A percentile compares a stretch with the other conserved stretches of the same genome.
These are phyloP conservation scores for Mucor mucedo DNA, from an alignment of 371 early-diverging fungal genomes.

Conservation along the genomic window DNA sequence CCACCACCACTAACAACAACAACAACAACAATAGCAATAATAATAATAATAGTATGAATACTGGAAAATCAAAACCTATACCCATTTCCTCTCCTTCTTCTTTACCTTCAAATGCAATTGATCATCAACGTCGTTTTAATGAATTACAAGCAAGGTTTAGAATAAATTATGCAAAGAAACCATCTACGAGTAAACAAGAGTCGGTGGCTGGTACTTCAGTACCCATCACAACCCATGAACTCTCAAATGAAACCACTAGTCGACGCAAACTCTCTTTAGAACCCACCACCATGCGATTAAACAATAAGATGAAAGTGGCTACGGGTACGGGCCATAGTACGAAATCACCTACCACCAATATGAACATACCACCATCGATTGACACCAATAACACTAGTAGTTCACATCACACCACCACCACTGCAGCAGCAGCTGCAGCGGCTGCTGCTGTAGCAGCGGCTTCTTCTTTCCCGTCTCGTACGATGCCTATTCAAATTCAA, in stretches of 20 bases:
- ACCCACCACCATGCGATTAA: constrained; percentile 11
- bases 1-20: background rate
- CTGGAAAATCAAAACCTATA: constrained; percentile 17
- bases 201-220: constrained; percentile 14
- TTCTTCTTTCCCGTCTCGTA: constrained; percentile 33
- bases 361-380: constrained; percentile 4
- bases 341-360: constrained; percentile 4
- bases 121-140: constrained; percentile 37
- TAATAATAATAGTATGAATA: constrained; percentile 3
- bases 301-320: constrained; percentile 15
- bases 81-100: constrained; percentile 21
- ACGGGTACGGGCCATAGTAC: too few relatives aligned
- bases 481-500: constrained; percentile 52
- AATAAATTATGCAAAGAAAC: constrained; percentile 30
- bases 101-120: constrained; percentile 15
- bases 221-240: constrained; percentile 12
- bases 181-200: constrained; percentile 12
- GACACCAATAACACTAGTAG: too few relatives aligned
- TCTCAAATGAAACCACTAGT: constrained; percentile 11
- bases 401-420: too few relatives aligned
- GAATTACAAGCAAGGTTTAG: constrained; percentile 34
- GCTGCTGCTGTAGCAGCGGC: background rate
- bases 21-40: background rate
- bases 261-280: constrained; percentile 21
- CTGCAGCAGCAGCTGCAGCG: background rate